Evolutionary conservation across 768 basidiomycete genomes (phyloP), one percentile per base, ranked within the genome.

Genomic region (Myochromella boudieri): DNA sequence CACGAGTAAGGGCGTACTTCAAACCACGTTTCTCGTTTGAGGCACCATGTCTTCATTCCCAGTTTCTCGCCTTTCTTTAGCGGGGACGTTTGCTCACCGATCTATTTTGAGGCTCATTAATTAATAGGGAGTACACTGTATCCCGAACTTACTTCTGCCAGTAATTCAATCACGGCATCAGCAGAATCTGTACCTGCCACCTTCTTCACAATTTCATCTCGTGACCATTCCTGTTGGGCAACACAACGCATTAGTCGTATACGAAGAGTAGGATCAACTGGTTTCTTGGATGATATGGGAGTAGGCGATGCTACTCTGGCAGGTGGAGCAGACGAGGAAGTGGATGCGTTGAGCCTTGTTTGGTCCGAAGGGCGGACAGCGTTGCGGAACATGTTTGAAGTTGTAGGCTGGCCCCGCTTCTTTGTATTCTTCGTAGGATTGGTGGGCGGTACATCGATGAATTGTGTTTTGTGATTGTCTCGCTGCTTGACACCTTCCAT

Each of bases 1-100:
- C 77, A 85, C 51, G 81, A 83, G 47, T 73, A 81, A 0, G 87
- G 87, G 5, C 84, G 80, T 20, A 88, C 82, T 56, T 89, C 82
- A 26, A 70, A 70, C 86, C 87, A 90, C 2, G 78, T 67, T 15
- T 63, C 58, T 18, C 72, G 65, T 52, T 80, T 85, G 49, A 88
- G 77, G 25, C 66, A 57, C 74, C 83, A 89, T 1, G 53, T 56
- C 46, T 69, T 68, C 6, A 55, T 41, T 1, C 70, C 61, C 6
- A 70, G 65, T 17, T 68, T 68, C 46, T 66, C 61, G 1, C 65
- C 65, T 24, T 61, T 72, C 53, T 60, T 71, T 24, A 62, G 49
- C 0, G 65, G 55, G 17, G 60, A 48, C 10, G 58, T 54, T 27
- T 66, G 69, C 47, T 84, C 82, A 3, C 75, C 84, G 14, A 85